These are phyloP conservation scores for Citrus trifoliata DNA, from an alignment of 345 rosid genomes.

Conservation along the genomic window DNA sequence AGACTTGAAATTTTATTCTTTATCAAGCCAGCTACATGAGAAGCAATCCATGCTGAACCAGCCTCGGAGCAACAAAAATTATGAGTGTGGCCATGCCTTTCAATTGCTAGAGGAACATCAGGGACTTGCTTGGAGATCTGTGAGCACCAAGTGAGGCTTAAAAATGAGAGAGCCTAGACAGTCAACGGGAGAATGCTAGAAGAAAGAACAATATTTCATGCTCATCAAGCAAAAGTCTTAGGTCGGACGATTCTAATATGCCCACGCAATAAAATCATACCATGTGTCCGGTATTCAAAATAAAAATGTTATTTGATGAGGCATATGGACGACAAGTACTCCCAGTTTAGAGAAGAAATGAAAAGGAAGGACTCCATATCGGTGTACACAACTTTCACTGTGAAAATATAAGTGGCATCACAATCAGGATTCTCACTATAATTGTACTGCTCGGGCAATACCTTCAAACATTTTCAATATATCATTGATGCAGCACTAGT, in stretches of 20 bases:
- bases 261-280: too few relatives aligned
- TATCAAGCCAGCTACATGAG: constrained; percentile 51
- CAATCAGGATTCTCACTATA: neutral
- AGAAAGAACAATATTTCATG: neutral
- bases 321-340: too few relatives aligned
- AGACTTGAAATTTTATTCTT: constrained; percentile 31
- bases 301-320: too few relatives aligned
- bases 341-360: neutral
- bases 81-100: constrained; percentile 79
- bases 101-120: constrained; percentile 48
- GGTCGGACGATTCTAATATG: too few relatives aligned
- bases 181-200: neutral
- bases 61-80: constrained; percentile 71
- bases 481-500: neutral
- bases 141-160: neutral
- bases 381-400: neutral
- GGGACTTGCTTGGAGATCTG: constrained; percentile 69
- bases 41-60: constrained; percentile 80
- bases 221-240: too few relatives aligned
- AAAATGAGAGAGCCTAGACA: neutral
- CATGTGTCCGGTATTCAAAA: too few relatives aligned
- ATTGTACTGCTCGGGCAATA: neutral
- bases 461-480: neutral
- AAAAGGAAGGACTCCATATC: neutral
- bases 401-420: neutral